Conservation (phyloP, 768 basidiomycete genomes). For the Ramaria sp. region DNA sequence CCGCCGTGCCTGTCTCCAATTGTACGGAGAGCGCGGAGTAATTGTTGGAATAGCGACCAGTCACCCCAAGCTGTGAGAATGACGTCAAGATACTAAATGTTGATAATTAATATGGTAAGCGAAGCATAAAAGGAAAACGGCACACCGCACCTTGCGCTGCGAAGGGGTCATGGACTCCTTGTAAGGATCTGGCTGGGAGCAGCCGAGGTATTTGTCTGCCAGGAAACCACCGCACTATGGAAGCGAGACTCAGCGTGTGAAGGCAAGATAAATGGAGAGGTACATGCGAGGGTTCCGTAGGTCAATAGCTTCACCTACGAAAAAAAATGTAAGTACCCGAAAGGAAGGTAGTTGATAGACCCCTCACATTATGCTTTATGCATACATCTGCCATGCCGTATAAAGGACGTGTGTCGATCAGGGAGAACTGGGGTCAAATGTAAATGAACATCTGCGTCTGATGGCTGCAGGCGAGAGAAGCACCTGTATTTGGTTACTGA, state of each 20-base stretch:
- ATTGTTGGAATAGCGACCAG: slow-evolving; percentile 65
- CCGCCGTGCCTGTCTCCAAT: slow-evolving; percentile 60
- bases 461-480: not conserved
- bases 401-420: slow-evolving; percentile 69
- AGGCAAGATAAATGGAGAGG: slow-evolving; percentile 8
- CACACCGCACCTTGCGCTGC: slow-evolving; percentile 63
- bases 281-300: slow-evolving; percentile 67
- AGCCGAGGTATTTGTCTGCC: slow-evolving; percentile 61
- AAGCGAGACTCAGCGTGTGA: slow-evolving; percentile 9
- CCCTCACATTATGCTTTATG: slow-evolving; percentile 38
- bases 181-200: slow-evolving; percentile 64
- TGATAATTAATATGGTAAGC: not conserved
- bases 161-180: slow-evolving; percentile 63
- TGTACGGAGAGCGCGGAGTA: slow-evolving; percentile 46
- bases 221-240: slow-evolving; percentile 75
- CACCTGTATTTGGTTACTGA: slow-evolving; percentile 81
- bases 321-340: not conserved
- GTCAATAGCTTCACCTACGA: slow-evolving; percentile 56
- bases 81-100: slow-evolving; percentile 66
- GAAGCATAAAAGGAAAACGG: not conserved
- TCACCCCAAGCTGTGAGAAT: slow-evolving; percentile 71
- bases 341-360: not conserved
- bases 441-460: slow-evolving; percentile 1
- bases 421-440: slow-evolving; percentile 47
- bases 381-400: slow-evolving; percentile 74